phyloP scores from a whole-genome alignment of 441 rosid genomes.

The Brassica balearica region DNA sequence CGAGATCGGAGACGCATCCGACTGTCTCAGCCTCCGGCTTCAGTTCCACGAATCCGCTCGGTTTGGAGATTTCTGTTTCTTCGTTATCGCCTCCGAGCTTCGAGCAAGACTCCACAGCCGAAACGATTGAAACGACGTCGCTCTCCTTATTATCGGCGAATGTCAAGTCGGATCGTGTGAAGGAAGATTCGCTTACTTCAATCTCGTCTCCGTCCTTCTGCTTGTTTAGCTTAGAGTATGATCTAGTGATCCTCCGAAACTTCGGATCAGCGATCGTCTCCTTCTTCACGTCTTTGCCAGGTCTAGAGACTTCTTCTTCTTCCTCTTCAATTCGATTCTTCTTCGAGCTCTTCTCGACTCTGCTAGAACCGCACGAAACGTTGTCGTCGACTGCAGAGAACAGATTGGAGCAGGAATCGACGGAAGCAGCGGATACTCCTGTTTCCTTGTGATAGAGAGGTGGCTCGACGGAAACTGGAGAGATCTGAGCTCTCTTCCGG shows the following conservation, averaged over 20 bases:
- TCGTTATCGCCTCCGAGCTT: conserved; percentile 46
- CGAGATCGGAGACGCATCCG: conserved; percentile 62
- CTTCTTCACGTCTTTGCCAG: conserved; percentile 35
- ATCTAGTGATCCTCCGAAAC: conserved; percentile 65
- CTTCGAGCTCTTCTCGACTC: conserved; percentile 47
- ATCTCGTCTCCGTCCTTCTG: conserved; percentile 39
- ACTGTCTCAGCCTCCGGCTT: conserved; percentile 47
- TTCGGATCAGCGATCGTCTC: conserved; percentile 30
- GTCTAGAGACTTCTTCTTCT: conserved; percentile 40
- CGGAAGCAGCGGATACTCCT: conserved; percentile 44
- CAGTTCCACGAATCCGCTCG: conserved; percentile 47
- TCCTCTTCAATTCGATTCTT: conserved; percentile 41
- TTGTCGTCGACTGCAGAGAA: conserved; percentile 49
- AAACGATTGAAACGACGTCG: conserved; percentile 55
- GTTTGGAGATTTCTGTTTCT: conserved; percentile 50
- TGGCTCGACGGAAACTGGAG: conserved; percentile 47
- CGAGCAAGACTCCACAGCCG: conserved; percentile 60
- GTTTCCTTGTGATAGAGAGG: conserved; percentile 24
- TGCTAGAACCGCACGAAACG: conserved; percentile 57
- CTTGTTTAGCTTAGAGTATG: conserved; percentile 49
- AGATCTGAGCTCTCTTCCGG: conserved; percentile 55
- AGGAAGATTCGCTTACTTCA: conserved; percentile 62
- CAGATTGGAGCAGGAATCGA: conserved; percentile 48
- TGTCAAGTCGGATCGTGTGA: conserved; percentile 53
- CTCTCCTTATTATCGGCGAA: conserved; percentile 47